Evolutionary conservation across 1,139 yeast genomes (phyloP).

Genomic region (Taiozyma sp.): DNA sequence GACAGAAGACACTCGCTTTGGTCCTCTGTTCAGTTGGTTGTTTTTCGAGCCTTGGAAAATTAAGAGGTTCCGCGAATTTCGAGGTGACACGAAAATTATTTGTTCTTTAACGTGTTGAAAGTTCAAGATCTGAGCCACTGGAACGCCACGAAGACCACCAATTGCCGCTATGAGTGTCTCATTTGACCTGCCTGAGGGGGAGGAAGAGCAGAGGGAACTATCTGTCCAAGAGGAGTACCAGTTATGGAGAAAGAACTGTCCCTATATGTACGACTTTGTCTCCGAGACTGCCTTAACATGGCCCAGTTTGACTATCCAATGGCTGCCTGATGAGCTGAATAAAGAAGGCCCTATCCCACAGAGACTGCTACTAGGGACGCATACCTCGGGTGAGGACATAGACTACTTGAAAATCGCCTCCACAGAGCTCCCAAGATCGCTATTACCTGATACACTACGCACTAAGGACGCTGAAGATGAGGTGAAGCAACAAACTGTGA

Average conservation of each 20-base stretch:
- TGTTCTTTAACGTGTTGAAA: background rate
- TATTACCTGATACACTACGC: slow-evolving; percentile 16
- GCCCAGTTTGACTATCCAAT: slow-evolving; percentile 77
- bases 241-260: slow-evolving; percentile 74
- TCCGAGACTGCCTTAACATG: slow-evolving; percentile 73
- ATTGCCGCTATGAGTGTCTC: background rate
- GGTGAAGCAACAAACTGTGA: slow-evolving; percentile 26
- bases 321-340: slow-evolving; percentile 46
- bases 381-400: slow-evolving; percentile 74
- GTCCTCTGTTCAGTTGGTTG: background rate
- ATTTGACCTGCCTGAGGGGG: background rate
- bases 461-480: slow-evolving; percentile 23
- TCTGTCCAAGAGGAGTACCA: slow-evolving; percentile 59
- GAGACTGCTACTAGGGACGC: slow-evolving; percentile 70
- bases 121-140: background rate
- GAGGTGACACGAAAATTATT: background rate
- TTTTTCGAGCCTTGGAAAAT: background rate
- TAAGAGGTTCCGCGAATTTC: background rate
- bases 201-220: slow-evolving; percentile 14
- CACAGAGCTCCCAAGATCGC: slow-evolving; percentile 55
- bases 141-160: background rate
- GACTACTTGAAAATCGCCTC: slow-evolving; percentile 75
- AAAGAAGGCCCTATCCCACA: slow-evolving; percentile 23
- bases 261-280: slow-evolving; percentile 74
- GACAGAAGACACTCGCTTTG: background rate